Conservation (phyloP, 768 basidiomycete species). For the Psilocybe cyanescens region DNA sequence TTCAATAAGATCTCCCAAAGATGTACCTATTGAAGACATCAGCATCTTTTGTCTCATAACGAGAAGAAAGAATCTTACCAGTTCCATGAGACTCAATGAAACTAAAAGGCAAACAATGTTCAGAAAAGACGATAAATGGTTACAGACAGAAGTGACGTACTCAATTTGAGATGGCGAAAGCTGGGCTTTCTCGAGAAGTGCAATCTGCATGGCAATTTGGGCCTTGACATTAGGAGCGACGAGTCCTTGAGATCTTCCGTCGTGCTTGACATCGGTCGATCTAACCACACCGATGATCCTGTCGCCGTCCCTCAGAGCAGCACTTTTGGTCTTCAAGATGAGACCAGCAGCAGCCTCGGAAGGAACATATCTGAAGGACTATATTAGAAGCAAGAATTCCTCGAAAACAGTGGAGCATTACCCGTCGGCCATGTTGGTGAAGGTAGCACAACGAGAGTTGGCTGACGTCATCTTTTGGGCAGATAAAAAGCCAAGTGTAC, state of each 20-base stretch:
- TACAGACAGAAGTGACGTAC: constrained; percentile 27
- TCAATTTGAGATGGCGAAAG: constrained; percentile 35
- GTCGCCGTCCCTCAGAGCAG: constrained; percentile 37
- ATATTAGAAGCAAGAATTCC: background rate
- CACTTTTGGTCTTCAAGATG: constrained; percentile 35
- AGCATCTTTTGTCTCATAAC: background rate
- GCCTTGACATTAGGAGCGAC: constrained; percentile 36
- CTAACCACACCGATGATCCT: constrained; percentile 34
- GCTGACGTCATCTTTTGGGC: constrained; percentile 37
- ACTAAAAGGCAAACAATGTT: constrained; percentile 19
- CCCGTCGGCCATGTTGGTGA: constrained; percentile 38
- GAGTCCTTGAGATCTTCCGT: constrained; percentile 38
- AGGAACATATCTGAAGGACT: constrained; percentile 33
- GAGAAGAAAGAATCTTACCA: constrained; percentile 19
- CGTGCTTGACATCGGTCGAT: constrained; percentile 34
- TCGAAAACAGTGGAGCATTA: constrained; percentile 9
- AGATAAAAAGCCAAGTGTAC: constrained; percentile 32
- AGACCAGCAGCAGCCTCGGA: constrained; percentile 38
- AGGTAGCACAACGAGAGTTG: constrained; percentile 38
- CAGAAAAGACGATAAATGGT: background rate
- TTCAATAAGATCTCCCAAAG: constrained; percentile 39
- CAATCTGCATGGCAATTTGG: constrained; percentile 34
- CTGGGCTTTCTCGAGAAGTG: constrained; percentile 30
- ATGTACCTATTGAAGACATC: constrained; percentile 26
- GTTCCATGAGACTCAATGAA: constrained; percentile 42